Evolutionary conservation across 495 filamentous ascomycete species (phyloP).

Genomic region (Penicillium paradoxum): DNA sequence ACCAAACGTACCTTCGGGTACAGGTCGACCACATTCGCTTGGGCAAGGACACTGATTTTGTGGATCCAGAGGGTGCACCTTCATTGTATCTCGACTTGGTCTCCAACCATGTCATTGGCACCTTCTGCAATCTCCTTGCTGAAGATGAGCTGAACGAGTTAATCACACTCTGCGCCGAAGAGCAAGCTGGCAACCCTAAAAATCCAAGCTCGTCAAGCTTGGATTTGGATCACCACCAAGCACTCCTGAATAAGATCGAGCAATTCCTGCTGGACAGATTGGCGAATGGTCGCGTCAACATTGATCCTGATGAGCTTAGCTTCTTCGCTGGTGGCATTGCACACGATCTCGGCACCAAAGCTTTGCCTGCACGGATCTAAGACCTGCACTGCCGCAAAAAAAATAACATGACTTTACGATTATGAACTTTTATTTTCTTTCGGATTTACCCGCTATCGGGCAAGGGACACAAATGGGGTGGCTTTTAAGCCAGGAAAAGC

Average conservation of each 20-base stretch:
- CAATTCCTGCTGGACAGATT: slow-evolving; percentile 33
- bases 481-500: slow-evolving; percentile 18
- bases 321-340: slow-evolving; percentile 42
- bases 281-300: slow-evolving; percentile 26
- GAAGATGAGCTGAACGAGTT: slow-evolving; percentile 37
- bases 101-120: slow-evolving; percentile 39
- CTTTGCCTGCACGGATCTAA: slow-evolving; percentile 12
- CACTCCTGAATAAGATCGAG: slow-evolving; percentile 34
- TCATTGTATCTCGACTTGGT: slow-evolving; percentile 37
- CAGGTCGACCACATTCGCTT: slow-evolving; percentile 35
- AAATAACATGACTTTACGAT: slow-evolving; percentile 16
- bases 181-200: slow-evolving; percentile 1
- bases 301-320: slow-evolving; percentile 38
- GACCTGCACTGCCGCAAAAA: not conserved
- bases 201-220: not conserved
- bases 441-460: slow-evolving; percentile 7
- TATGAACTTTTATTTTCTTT: slow-evolving; percentile 15
- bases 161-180: slow-evolving; percentile 24
- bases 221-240: slow-evolving; percentile 3
- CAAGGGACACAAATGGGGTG: slow-evolving; percentile 9
- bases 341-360: slow-evolving; percentile 34
- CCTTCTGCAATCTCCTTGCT: slow-evolving; percentile 38
- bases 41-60: slow-evolving; percentile 34
- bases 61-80: slow-evolving; percentile 31
- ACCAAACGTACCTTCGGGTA: slow-evolving; percentile 30